These are phyloP conservation scores for Solanum pennellii DNA, from an alignment of 257 asterid species.

Conservation along the genomic window DNA sequence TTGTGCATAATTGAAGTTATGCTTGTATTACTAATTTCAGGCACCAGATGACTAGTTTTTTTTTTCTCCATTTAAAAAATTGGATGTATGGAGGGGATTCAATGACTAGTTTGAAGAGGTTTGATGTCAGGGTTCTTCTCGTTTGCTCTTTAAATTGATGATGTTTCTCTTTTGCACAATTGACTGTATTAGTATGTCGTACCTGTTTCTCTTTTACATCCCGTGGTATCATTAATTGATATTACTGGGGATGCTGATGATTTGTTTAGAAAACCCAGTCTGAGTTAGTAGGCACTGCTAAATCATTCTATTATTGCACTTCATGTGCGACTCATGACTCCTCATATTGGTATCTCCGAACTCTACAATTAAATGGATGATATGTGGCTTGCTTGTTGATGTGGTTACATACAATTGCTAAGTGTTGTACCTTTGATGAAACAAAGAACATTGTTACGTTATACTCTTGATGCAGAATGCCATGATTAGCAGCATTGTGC, in stretches of 20 bases:
- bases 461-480: conserved; percentile 46
- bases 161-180: neutral
- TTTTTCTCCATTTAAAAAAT: too few species aligned
- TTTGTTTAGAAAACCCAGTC: neutral
- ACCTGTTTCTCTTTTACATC: neutral
- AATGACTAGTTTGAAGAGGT: neutral
- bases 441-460: neutral
- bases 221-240: neutral
- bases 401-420: neutral
- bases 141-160: neutral
- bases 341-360: neutral
- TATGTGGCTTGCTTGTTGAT: neutral
- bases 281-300: neutral
- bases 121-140: neutral
- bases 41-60: neutral
- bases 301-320: neutral
- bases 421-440: neutral
- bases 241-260: neutral
- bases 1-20: neutral
- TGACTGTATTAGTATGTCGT: neutral
- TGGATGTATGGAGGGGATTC: neutral
- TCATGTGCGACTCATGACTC: neutral
- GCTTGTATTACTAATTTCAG: neutral
- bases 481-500: conserved; percentile 81
- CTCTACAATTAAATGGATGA: neutral